phyloP scores from a whole-genome alignment of 2,329 filamentous ascomycete genomes.

The Emergomyces africanus region DNA sequence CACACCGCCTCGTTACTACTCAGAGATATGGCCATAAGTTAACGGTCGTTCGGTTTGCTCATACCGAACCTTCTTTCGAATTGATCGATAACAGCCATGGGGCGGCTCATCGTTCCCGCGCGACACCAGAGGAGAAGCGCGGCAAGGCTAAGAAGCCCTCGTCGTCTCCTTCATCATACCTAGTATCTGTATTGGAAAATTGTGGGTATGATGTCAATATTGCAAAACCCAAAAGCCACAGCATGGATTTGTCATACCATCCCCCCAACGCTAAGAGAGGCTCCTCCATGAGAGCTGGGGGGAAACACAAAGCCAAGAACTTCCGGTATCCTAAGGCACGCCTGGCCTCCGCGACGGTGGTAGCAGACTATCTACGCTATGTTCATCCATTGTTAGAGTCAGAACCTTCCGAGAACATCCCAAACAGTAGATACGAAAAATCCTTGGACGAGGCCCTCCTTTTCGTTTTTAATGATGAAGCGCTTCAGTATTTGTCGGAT shows the following conservation, averaged over 20 bases:
- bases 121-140: background rate
- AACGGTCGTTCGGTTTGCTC: background rate
- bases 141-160: background rate
- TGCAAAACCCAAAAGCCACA: background rate
- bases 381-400: conserved; percentile 19
- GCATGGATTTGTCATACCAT: conserved; percentile 6
- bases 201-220: conserved; percentile 3
- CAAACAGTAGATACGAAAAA: background rate
- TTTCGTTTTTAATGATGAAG: conserved; percentile 20
- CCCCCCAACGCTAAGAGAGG: background rate
- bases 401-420: background rate
- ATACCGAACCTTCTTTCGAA: background rate
- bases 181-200: conserved; percentile 6
- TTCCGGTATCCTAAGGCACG: background rate
- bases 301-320: background rate
- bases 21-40: background rate
- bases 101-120: no score
- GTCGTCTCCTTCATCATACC: background rate
- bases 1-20: background rate
- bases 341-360: conserved; percentile 15
- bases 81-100: background rate
- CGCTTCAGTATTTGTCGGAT: conserved; percentile 18
- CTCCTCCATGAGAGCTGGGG: background rate
- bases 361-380: conserved; percentile 26
- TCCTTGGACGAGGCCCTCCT: conserved; percentile 18